phyloP scores from a whole-genome alignment of 192 early-diverging fungal genomes.

The Globomyces pollinis-pini region DNA sequence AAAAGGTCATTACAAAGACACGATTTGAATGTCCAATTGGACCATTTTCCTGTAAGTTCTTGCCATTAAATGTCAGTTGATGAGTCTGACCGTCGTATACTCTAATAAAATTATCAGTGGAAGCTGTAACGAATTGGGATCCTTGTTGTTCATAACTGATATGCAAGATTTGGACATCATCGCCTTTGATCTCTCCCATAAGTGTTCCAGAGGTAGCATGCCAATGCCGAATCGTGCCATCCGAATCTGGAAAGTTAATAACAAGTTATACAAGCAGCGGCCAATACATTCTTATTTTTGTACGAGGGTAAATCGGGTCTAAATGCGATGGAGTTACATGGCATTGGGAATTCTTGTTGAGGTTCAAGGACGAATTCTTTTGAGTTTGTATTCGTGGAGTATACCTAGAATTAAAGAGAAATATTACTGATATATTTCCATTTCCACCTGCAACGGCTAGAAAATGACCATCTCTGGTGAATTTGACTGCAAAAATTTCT shows the following conservation, averaged over 20 bases:
- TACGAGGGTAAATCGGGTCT: constrained; percentile 25
- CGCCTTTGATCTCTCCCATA: constrained; percentile 31
- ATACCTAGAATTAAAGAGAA: too few relatives aligned
- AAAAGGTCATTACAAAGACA: too few relatives aligned
- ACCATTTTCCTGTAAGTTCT: constrained; percentile 8
- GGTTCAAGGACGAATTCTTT: constrained; percentile 7
- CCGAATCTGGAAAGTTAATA: constrained; percentile 32
- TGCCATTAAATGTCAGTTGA: not conserved
- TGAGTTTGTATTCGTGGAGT: constrained; percentile 24
- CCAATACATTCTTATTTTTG: constrained; percentile 44
- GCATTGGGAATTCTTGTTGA: constrained; percentile 16
- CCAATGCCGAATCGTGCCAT: constrained; percentile 44
- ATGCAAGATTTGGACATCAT: constrained; percentile 30
- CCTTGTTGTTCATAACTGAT: constrained; percentile 27
- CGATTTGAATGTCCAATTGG: constrained; percentile 46
- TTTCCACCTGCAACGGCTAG: constrained; percentile 33
- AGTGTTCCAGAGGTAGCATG: constrained; percentile 40
- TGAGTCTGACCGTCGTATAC: constrained; percentile 34
- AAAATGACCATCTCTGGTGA: constrained; percentile 42
- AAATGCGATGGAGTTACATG: constrained; percentile 41
- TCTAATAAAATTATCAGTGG: constrained; percentile 29
- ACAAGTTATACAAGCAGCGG: constrained; percentile 37
- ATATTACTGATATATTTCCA: constrained; percentile 24
- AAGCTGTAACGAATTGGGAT: constrained; percentile 31
- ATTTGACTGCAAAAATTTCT: constrained; percentile 42